phyloP scores from a whole-genome alignment of 805 yeast genomes.

The Metschnikowia lochheadii region DNA sequence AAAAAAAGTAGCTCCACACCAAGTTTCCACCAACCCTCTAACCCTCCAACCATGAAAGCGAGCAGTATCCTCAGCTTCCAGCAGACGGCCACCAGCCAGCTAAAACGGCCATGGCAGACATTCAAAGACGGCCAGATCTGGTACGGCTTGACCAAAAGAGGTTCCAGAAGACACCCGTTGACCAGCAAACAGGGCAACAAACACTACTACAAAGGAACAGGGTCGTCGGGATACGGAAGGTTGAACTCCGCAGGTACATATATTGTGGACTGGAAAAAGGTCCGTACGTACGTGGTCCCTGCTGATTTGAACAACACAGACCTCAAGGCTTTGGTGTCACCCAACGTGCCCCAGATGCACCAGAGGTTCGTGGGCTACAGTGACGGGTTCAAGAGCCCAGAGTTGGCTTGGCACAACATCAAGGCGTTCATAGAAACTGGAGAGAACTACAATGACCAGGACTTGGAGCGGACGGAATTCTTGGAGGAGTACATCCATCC shows the following conservation, averaged over 20 bases:
- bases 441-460: conserved; percentile 38
- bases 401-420: conserved; percentile 65
- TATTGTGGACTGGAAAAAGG: conserved; percentile 76
- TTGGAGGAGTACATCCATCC: conserved; percentile 37
- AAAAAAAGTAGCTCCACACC: neutral
- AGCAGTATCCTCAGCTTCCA: conserved; percentile 18
- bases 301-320: conserved; percentile 30
- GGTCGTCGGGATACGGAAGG: conserved; percentile 89
- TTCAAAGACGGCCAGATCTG: conserved; percentile 78
- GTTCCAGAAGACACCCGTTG: conserved; percentile 77
- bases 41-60: conserved; percentile 15
- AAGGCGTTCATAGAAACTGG: conserved; percentile 78
- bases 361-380: conserved; percentile 67
- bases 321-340: conserved; percentile 75
- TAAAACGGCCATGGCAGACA: conserved; percentile 87
- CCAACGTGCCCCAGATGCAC: conserved; percentile 63
- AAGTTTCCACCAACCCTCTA: neutral
- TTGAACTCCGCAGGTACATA: conserved; percentile 73
- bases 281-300: conserved; percentile 88
- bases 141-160: conserved; percentile 74
- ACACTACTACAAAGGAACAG: conserved; percentile 91
- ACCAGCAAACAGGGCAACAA: conserved; percentile 94
- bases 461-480: conserved; percentile 32
- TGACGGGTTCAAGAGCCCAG: conserved; percentile 71
- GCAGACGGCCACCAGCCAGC: conserved; percentile 32